Conservation (phyloP, 116 monocot genomes). For the Trichopus zeylanicus region DNA sequence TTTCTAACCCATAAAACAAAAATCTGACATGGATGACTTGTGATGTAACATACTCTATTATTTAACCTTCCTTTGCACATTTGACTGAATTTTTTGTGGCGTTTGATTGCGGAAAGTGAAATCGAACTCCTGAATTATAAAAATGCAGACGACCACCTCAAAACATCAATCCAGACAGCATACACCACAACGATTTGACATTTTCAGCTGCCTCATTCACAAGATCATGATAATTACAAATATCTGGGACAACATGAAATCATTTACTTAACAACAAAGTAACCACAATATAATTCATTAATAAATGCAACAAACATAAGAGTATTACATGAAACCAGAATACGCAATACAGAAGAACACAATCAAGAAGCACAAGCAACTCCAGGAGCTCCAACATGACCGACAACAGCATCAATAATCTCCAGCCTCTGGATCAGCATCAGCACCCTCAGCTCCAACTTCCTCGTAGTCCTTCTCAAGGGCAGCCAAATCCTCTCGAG, state of each 20-base stretch:
- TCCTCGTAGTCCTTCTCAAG: constrained; percentile 52
- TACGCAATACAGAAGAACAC: not conserved
- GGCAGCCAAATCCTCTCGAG: constrained; percentile 40
- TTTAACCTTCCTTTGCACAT: too few species aligned
- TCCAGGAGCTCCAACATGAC: not conserved
- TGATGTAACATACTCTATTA: too few species aligned
- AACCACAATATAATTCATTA: not conserved
- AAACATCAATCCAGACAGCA: too few species aligned
- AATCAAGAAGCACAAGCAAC: not conserved
- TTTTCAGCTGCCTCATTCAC: too few species aligned
- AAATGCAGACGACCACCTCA: too few species aligned
- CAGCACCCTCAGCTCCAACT: constrained; percentile 39
- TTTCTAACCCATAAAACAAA: too few species aligned
- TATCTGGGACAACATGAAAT: not conserved
- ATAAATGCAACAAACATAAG: not conserved
- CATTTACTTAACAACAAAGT: not conserved
- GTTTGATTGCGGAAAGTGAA: too few species aligned
- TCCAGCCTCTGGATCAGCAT: constrained; percentile 23
- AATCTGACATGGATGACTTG: too few species aligned
- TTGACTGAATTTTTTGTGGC: too few species aligned
- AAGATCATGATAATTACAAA: not conserved
- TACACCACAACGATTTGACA: too few species aligned
- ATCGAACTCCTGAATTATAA: too few species aligned
- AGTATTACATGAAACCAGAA: not conserved
- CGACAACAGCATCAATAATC: constrained; percentile 25